Base-by-base conservation (phyloP, 75 land plant species). In the Picea glauca region DNA sequence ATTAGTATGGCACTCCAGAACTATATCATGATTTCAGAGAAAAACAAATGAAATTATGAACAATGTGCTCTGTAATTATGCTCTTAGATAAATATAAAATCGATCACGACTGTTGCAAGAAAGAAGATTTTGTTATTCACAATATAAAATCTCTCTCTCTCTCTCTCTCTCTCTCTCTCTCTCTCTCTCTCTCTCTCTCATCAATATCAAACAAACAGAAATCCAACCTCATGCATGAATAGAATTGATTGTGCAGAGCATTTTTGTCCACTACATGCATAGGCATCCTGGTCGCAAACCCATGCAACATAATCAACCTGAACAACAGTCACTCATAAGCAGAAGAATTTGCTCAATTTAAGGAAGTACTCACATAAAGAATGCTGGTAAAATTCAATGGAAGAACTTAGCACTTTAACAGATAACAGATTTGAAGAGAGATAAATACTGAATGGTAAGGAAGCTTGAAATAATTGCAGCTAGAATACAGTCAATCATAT, bases 221-320 rank as follows among this genome's bases (percentile, higher is more conserved):
- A 76, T 58, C 68, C 63, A 66, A 91, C 99, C 99, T 97, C 96
- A 78, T 97, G 99, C 89, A 94, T 88, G 80, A 97, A 97, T 23
- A 97, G 79, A 58, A 97, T 91, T 58, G 99, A 97, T 76, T 97
- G 98, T 30, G 98, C 99, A 65, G 99, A 97, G 77, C 99, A 97
- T 83, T 97, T 97, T 58, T 97, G 99, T 4, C 99, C 99, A 84
- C 99, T 97, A 79, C 99, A 97, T 30, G 99, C 99, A 86, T 94
- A 97, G 58, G 99, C 99, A 87, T 97, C 99, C 74, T 97, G 99
- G 83, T 97, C 99, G 82, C 99, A 97, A 50, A 97, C 99, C 99
- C 99, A 97, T 21, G 99, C 93, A 73, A 97, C 96, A 83, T 97
- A 97, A 68, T 97, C 98, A 61, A 84, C 98, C 99, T 97, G 92